phyloP scores from a whole-genome alignment of 805 yeast species.

The Wickerhamomyces alni region DNA sequence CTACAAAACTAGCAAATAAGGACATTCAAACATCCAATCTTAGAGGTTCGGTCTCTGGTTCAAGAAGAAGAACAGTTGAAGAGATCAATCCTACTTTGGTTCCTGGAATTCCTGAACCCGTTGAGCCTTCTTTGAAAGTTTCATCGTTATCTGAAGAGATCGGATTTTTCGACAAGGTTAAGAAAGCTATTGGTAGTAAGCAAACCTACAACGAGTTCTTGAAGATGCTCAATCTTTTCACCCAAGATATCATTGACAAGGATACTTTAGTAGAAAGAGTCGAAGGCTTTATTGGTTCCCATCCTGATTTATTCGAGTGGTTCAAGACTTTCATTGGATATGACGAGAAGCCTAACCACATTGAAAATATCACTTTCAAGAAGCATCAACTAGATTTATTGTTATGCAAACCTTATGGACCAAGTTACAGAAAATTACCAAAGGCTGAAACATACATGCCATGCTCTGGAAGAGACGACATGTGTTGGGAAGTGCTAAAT shows the following conservation, averaged over 20 bases:
- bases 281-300: constrained; percentile 78
- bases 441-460: constrained; percentile 95
- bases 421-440: constrained; percentile 88
- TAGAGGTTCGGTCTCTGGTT: constrained; percentile 24
- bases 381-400: constrained; percentile 89
- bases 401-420: constrained; percentile 90
- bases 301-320: constrained; percentile 80
- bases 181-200: constrained; percentile 81
- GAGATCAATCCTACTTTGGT: constrained; percentile 62
- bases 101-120: constrained; percentile 84
- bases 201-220: constrained; percentile 89
- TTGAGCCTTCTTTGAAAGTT: constrained; percentile 46
- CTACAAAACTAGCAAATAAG: constrained; percentile 17
- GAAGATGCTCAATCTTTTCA: constrained; percentile 78
- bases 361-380: constrained; percentile 81
- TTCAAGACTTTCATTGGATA: constrained; percentile 88
- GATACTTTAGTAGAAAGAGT: constrained; percentile 76
- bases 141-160: constrained; percentile 78
- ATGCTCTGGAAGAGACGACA: constrained; percentile 95
- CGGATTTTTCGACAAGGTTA: constrained; percentile 85
- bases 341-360: constrained; percentile 76
- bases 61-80: constrained; percentile 18
- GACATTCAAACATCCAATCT: constrained; percentile 30
- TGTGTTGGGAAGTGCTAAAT: constrained; percentile 98
- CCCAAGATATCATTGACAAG: constrained; percentile 87